Evolutionary conservation across 768 basidiomycete species (phyloP).

Genomic region (Mycena maculata): DNA sequence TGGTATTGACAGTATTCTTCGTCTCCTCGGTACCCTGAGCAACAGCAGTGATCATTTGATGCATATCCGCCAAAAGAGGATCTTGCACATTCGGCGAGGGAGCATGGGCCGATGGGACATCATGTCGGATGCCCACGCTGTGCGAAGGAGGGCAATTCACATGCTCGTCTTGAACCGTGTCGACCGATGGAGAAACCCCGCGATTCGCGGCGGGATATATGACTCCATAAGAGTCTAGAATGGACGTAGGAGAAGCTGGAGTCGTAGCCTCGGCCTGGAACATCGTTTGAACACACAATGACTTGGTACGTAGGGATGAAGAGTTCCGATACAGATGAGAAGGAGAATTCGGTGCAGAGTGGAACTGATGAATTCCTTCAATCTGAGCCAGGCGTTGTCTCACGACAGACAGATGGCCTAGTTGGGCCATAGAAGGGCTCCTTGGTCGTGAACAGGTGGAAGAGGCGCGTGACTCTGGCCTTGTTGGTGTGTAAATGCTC

Average conservation of each 20-base stretch:
- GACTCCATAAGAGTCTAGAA: conserved; percentile 41
- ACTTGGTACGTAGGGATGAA: conserved; percentile 12
- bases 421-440: conserved; percentile 73
- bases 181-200: background rate
- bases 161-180: background rate
- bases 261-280: background rate
- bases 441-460: conserved; percentile 44
- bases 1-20: conserved; percentile 39
- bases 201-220: background rate
- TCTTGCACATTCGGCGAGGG: conserved; percentile 15
- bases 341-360: conserved; percentile 29
- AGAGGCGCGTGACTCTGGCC: conserved; percentile 37
- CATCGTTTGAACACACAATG: conserved; percentile 21
- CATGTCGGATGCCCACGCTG: background rate
- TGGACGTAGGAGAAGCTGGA: conserved; percentile 36
- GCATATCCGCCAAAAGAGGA: conserved; percentile 43
- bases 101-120: no score
- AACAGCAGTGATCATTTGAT: conserved; percentile 46
- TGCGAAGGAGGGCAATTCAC: background rate
- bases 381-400: conserved; percentile 74
- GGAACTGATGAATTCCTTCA: conserved; percentile 48
- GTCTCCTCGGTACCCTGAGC: conserved; percentile 43
- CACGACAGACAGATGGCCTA: conserved; percentile 72
- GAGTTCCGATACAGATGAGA: conserved; percentile 2
- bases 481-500: conserved; percentile 41